Evolutionary conservation across 2,329 filamentous ascomycete species (phyloP).

Genomic region (Colletotrichum noveboracense): DNA sequence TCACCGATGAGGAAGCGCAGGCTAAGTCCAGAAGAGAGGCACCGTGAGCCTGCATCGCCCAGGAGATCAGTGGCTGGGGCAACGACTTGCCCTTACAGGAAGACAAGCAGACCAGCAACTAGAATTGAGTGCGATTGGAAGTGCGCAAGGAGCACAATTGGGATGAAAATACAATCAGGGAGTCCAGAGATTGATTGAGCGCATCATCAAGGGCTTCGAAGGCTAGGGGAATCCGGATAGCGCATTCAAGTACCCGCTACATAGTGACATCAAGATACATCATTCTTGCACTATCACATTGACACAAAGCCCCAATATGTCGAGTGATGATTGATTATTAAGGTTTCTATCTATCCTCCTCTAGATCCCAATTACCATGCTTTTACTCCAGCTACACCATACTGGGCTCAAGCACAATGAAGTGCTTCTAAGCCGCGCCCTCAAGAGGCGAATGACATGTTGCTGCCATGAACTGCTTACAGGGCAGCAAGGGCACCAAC

Average conservation of each 20-base stretch:
- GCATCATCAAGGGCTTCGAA: background rate
- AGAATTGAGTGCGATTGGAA: background rate
- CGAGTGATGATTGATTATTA: background rate
- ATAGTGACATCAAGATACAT: background rate
- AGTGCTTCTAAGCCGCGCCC: background rate
- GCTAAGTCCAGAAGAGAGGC: background rate
- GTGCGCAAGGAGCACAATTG: background rate
- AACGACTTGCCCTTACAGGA: background rate
- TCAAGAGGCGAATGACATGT: background rate
- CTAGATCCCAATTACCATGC: background rate
- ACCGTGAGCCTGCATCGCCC: background rate
- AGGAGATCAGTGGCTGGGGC: background rate
- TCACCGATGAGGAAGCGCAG: background rate
- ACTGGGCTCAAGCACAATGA: background rate
- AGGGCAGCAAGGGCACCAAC: conserved; percentile 10
- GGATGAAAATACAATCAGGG: background rate
- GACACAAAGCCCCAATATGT: background rate
- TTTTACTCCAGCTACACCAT: background rate
- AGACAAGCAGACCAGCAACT: background rate
- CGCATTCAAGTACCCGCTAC: background rate
- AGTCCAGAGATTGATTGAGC: background rate
- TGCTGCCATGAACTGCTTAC: background rate
- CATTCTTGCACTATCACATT: background rate
- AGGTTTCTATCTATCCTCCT: background rate
- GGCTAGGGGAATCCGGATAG: background rate